Conservation (phyloP, 805 yeast species). For the Wickerhamomyces pijperi region DNA sequence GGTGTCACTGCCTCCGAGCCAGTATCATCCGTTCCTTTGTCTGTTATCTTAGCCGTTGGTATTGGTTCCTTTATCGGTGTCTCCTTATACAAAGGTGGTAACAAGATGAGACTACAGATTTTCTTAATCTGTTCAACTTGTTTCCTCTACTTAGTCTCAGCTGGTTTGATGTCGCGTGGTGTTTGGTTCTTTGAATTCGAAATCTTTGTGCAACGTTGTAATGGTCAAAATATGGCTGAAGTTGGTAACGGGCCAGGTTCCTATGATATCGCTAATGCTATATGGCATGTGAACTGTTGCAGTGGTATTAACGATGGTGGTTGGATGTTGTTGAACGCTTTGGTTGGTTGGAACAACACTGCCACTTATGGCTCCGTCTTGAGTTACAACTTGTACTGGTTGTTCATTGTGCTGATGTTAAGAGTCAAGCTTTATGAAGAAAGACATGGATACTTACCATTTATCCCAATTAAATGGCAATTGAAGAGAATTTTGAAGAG, state of each 20-base stretch:
- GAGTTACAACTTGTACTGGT: constrained; percentile 70
- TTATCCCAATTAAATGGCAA: constrained; percentile 56
- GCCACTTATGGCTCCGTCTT: constrained; percentile 85
- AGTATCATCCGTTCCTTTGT: constrained; percentile 48
- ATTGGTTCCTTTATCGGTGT: constrained; percentile 59
- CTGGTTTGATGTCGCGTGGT: constrained; percentile 81
- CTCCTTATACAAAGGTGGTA: constrained; percentile 66
- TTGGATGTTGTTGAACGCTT: constrained; percentile 85
- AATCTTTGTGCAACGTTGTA: constrained; percentile 56
- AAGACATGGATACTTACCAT: constrained; percentile 46
- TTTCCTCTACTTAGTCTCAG: constrained; percentile 74
- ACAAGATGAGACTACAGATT: constrained; percentile 61
- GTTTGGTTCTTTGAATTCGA: constrained; percentile 87
- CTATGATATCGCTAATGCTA: constrained; percentile 63
- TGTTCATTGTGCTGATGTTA: constrained; percentile 33
- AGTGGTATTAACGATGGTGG: constrained; percentile 84
- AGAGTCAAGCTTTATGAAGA: constrained; percentile 40
- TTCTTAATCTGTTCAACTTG: constrained; percentile 72
- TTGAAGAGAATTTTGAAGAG: constrained; percentile 36
- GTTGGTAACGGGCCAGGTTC: constrained; percentile 91
- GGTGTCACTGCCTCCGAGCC: constrained; percentile 79
- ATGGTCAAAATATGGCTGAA: constrained; percentile 78
- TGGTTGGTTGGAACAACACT: constrained; percentile 89
- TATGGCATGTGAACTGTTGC: constrained; percentile 95
- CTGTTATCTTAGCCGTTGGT: constrained; percentile 47